Evolutionary conservation across 805 yeast species (phyloP).

Genomic region (Kodamaea restingae): DNA sequence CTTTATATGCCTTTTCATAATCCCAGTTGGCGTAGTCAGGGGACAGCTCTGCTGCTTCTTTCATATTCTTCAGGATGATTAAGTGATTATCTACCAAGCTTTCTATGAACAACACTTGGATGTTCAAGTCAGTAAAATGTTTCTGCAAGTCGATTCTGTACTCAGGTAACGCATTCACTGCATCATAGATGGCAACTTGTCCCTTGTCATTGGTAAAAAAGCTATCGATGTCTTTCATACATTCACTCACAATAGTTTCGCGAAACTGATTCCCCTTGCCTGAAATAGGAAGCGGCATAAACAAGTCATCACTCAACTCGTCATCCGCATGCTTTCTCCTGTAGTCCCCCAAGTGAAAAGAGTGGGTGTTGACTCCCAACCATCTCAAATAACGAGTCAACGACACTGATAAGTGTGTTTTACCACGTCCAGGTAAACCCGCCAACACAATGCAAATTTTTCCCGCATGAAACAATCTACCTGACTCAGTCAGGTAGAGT

Average conservation of each 20-base stretch:
- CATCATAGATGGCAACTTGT: conserved; percentile 95
- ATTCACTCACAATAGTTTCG: conserved; percentile 53
- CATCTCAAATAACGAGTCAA: conserved; percentile 89
- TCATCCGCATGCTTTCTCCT: conserved; percentile 56
- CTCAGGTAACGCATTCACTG: conserved; percentile 76
- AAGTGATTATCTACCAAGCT: conserved; percentile 72
- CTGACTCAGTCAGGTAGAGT: conserved; percentile 86
- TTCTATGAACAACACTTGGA: conserved; percentile 85
- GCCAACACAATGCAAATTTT: conserved; percentile 82
- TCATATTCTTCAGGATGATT: conserved; percentile 68
- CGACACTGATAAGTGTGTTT: conserved; percentile 88
- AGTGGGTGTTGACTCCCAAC: conserved; percentile 91
- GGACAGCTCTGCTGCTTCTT: conserved; percentile 74
- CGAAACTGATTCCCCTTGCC: conserved; percentile 51
- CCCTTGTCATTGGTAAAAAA: conserved; percentile 78
- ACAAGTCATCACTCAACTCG: conserved; percentile 63
- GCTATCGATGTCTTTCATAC: conserved; percentile 62
- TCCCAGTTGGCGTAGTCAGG: conserved; percentile 85
- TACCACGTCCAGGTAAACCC: conserved; percentile 95
- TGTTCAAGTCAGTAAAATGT: conserved; percentile 51
- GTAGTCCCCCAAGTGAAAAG: conserved; percentile 90
- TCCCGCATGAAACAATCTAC: conserved; percentile 93
- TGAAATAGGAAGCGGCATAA: conserved; percentile 49
- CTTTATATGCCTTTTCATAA: conserved; percentile 66
- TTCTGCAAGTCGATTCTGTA: conserved; percentile 60